phyloP scores from a whole-genome alignment of 805 yeast genomes.

The Wickerhamomyces tratensis region DNA sequence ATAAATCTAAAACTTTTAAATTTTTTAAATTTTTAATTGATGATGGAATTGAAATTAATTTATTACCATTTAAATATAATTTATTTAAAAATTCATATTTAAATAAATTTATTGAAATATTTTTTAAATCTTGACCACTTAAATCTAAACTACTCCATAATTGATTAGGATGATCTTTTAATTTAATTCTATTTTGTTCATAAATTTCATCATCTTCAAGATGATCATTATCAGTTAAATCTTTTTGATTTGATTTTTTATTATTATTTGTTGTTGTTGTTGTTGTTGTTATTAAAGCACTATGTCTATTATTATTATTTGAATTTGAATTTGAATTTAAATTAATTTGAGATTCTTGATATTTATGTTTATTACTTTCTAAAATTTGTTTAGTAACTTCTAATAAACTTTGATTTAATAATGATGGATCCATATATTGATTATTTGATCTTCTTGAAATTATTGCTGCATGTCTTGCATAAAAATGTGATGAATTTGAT shows the following conservation, averaged over 20 bases:
- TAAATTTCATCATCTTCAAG: constrained; percentile 37
- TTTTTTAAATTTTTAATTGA: constrained; percentile 59
- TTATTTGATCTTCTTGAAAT: constrained; percentile 34
- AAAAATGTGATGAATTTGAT: constrained; percentile 63
- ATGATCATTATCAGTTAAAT: constrained; percentile 16
- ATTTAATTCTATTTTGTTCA: constrained; percentile 57
- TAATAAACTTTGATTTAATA: constrained; percentile 21
- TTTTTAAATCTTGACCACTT: constrained; percentile 77
- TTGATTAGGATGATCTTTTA: constrained; percentile 46
- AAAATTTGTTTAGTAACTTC: constrained; percentile 30
- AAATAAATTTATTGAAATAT: constrained; percentile 65
- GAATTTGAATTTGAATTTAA: constrained; percentile 12
- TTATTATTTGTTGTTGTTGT: no score
- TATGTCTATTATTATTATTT: constrained; percentile 6
- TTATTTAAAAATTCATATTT: constrained; percentile 79
- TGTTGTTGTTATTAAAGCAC: constrained; percentile 17
- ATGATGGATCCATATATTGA: constrained; percentile 11
- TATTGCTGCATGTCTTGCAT: constrained; percentile 77
- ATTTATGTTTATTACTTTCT: constrained; percentile 11
- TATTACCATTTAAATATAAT: constrained; percentile 80
- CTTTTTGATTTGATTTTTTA: constrained; percentile 29
- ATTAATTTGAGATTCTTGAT: constrained; percentile 20
- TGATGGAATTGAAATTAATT: constrained; percentile 56
- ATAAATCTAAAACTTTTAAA: constrained; percentile 75
- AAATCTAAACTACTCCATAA: constrained; percentile 92